Evolutionary conservation across 2,329 filamentous ascomycete species (phyloP).

Genomic region (Neonectria neomacrospora): DNA sequence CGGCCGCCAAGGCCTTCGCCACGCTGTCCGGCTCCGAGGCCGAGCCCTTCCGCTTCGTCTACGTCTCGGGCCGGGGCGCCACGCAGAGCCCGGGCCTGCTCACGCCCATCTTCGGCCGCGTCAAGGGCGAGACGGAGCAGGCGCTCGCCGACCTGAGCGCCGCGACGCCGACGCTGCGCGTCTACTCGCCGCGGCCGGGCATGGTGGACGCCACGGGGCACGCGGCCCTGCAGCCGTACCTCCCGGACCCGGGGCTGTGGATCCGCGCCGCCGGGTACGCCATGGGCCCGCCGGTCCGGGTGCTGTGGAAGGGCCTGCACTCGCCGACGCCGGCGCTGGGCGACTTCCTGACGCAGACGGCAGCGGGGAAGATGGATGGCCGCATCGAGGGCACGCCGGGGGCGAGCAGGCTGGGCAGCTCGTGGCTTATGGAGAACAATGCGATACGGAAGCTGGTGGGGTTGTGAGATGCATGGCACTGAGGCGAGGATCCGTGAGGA

Average conservation of each 20-base stretch:
- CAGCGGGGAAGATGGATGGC: slow-evolving; percentile 52
- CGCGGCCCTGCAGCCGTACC: slow-evolving; percentile 54
- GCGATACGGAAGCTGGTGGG: slow-evolving; percentile 51
- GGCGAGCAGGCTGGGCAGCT: slow-evolving; percentile 49
- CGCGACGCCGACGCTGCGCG: slow-evolving; percentile 58
- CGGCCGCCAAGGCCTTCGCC: slow-evolving; percentile 70
- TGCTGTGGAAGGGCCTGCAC: slow-evolving; percentile 36
- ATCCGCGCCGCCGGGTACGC: slow-evolving; percentile 20
- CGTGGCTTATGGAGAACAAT: slow-evolving; percentile 51
- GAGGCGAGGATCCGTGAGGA: background rate
- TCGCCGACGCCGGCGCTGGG: slow-evolving; percentile 60
- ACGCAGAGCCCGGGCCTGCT: slow-evolving; percentile 66
- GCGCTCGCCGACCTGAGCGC: slow-evolving; percentile 64
- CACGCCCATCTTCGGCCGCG: slow-evolving; percentile 67
- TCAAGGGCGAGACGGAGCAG: slow-evolving; percentile 76
- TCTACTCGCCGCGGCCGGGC: slow-evolving; percentile 68
- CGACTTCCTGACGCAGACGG: slow-evolving; percentile 56
- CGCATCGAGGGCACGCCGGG: slow-evolving; percentile 43
- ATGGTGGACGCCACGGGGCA: slow-evolving; percentile 65
- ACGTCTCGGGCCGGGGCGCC: slow-evolving; percentile 73
- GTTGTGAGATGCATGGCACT: slow-evolving; percentile 28
- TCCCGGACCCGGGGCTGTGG: slow-evolving; percentile 47
- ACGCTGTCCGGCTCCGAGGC: slow-evolving; percentile 53
- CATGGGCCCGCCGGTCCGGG: slow-evolving; percentile 44
- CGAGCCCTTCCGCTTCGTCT: slow-evolving; percentile 74